Evolutionary conservation across 2,329 filamentous ascomycete species (phyloP), one percentile per base, ranked within the genome.

Genomic region (Colletotrichum truncatum): DNA sequence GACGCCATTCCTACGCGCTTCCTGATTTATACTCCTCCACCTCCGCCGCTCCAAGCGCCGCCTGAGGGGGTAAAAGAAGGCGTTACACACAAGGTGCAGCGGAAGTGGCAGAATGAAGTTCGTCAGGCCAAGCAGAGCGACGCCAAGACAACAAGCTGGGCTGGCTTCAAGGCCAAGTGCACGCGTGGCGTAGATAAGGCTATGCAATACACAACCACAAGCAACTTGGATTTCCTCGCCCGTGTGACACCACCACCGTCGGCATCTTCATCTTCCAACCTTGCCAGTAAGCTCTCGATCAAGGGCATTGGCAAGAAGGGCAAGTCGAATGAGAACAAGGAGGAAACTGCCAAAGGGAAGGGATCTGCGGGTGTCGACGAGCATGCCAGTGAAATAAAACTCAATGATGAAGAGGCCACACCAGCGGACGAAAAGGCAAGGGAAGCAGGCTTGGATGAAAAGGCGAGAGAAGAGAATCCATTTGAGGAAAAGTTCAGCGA

Each of bases 141-240:
- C 1, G 62, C 62, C 3, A 65, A 65, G 43, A 65, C 62, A 16
- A 65, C 62, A 14, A 65, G 62, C 16, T 65, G 62, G 62, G 62
- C 62, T 18, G 62, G 62, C 1, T 65, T 65, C 49, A 61, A 62
- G 34, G 62, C 62, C 2, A 65, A 65, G 49, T 65, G 62, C 39
- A 65, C 62, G 1, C 26, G 62, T 11, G 62, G 62, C 0, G 62
- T 65, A 6, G 62, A 65, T 6, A 65, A 62, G 43, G 62, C 62
- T 10, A 65, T 65, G 62, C 62, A 65, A 23, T 65, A 65, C 23
- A 65, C 62, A 4, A 65, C 62, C 10, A 65, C 62, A 4, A 65
- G 62, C 23, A 65, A 65, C 8, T 28, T 65, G 7, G 62, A 65
- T 16, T 65, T 62, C 14, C 57, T 65, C 8, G 56, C 62, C 4